Base-by-base conservation (phyloP, 2,329 filamentous ascomycete genomes). In the Trichophyton mentagrophytes region DNA sequence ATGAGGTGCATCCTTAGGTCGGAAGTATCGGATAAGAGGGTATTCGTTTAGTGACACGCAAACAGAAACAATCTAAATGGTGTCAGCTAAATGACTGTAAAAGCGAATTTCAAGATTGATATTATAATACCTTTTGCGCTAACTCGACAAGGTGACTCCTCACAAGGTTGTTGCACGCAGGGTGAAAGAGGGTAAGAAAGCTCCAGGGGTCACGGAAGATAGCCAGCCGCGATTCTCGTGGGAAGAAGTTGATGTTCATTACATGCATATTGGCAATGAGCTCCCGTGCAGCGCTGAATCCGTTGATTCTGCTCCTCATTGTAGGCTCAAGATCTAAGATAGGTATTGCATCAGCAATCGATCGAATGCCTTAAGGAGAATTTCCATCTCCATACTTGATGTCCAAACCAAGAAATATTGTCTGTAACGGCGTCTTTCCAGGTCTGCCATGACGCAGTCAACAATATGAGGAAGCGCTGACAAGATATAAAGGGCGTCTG, bases 151-250 rank as follows among this genome's bases (percentile, higher is more conserved):
- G 85, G 71, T 99, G 92, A 60, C 82, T 81, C 57, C 86, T 83
- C 46, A 99, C 87, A 49, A 96, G 77, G 65, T 84, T 81, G 72
- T 95, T 95, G 76, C 93, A 97, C 60, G 82, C 84, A 0, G 92
- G 92, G 71, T 99, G 92, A 75, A 88, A 99, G 62, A 99, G 79
- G 58, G 91, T 82, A 0, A 90, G 90, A 69, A 99, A 99, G 75
- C 92, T 97, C 85, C 88, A 96, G 0, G 93, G 92, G 71, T 99
- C 92, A 70, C 88, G 81, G 69, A 99, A 96, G 0, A 90, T 95
- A 67, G 96, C 80, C 46, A 99, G 77, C 68, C 95, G 89, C 5
- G 91, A 93, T 76, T 99, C 93, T 69, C 90, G 84, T 4, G 93
- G 91, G 70, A 85, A 92, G 73, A 87, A 99, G 73, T 96, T 88